These are phyloP conservation scores for Magnolia kwangsiensis DNA, from an alignment of 164 flowering plant genomes.

Conservation along the genomic window DNA sequence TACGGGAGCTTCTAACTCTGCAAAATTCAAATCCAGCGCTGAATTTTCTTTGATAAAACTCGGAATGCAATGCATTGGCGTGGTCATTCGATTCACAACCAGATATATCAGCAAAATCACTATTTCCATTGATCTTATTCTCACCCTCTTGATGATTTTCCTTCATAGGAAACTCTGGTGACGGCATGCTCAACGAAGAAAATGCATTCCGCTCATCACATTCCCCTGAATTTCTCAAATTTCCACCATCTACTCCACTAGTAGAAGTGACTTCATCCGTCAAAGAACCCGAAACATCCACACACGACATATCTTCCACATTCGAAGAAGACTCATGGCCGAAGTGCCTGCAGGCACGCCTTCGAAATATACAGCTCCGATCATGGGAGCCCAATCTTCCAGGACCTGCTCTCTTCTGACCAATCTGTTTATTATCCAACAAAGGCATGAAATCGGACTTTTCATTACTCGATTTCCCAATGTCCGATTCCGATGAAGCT, in stretches of 20 bases:
- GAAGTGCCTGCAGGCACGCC: constrained; percentile 16
- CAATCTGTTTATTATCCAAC: background rate
- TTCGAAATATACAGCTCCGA: constrained; percentile 19
- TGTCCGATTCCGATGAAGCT: constrained; percentile 17
- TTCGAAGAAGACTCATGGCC: constrained; percentile 19
- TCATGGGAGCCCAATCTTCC: constrained; percentile 2
- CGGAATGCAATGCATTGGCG: constrained; percentile 7
- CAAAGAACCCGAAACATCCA: constrained; percentile 17
- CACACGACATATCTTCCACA: constrained; percentile 7
- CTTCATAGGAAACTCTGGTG: constrained; percentile 8
- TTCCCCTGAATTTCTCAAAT: constrained; percentile 9
- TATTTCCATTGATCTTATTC: constrained; percentile 2
- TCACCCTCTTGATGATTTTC: constrained; percentile 15
- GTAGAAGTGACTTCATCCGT: constrained; percentile 17
- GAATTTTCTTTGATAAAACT: constrained; percentile 18
- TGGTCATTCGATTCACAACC: constrained; percentile 9
- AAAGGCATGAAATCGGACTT: constrained; percentile 17
- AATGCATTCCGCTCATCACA: constrained; percentile 17
- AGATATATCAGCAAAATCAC: constrained; percentile 8
- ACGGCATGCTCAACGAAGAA: constrained; percentile 22
- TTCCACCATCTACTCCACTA: constrained; percentile 24
- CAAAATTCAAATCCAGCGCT: constrained; percentile 16
- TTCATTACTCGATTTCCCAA: constrained; percentile 19
- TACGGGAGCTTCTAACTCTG: constrained; percentile 32
- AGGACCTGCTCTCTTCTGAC: background rate